Conservation (phyloP, 345 rosid genomes). For the Nephelium lappaceum region DNA sequence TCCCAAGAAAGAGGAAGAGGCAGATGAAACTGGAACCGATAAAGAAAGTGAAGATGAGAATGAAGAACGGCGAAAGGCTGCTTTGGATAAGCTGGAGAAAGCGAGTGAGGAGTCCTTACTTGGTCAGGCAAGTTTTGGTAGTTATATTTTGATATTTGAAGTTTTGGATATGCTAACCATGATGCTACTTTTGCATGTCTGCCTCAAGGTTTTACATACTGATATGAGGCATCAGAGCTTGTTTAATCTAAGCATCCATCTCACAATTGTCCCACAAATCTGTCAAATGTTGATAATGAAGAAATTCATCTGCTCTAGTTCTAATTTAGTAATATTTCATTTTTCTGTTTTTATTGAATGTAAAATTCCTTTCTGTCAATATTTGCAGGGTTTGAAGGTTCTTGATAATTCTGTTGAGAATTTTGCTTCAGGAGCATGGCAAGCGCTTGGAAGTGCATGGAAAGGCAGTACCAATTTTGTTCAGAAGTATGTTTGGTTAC, state of each 20-base stretch:
- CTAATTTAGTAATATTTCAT: neutral
- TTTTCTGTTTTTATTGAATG: neutral
- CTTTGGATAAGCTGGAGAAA: constrained; percentile 74
- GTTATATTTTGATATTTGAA: constrained; percentile 21
- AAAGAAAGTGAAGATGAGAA: constrained; percentile 69
- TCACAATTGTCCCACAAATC: neutral
- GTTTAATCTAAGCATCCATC: constrained; percentile 1
- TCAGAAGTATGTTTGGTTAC: constrained; percentile 63
- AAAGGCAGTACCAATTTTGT: constrained; percentile 76
- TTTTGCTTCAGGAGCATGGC: constrained; percentile 97
- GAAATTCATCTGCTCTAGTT: neutral
- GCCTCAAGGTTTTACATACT: constrained; percentile 4
- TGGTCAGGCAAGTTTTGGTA: constrained; percentile 74
- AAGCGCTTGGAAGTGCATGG: constrained; percentile 82
- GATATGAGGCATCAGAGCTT: neutral
- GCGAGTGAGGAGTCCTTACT: constrained; percentile 84
- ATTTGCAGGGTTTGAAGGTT: constrained; percentile 75
- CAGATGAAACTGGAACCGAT: constrained; percentile 45
- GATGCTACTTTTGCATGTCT: neutral
- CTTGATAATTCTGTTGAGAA: constrained; percentile 92
- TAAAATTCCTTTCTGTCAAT: neutral
- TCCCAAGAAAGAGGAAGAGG: constrained; percentile 57
- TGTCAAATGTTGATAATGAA: constrained; percentile 3
- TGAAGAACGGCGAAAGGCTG: constrained; percentile 59
- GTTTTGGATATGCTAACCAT: neutral